Conservation (phyloP, 805 yeast genomes). For the Kazachstania taianensis region DNA sequence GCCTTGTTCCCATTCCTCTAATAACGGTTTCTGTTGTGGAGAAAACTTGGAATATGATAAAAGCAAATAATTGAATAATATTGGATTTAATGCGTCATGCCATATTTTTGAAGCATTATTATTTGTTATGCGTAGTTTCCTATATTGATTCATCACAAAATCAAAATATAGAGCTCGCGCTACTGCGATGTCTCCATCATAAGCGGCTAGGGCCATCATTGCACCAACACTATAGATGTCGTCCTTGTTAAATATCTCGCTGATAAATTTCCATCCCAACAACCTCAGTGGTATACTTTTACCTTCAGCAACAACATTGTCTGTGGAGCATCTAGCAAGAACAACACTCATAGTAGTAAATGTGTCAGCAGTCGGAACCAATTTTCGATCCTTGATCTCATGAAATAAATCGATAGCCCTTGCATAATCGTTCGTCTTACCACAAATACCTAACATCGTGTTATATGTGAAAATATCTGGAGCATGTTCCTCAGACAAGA, state of each 20-base stretch:
- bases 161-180: slow-evolving; percentile 57
- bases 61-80: slow-evolving; percentile 37
- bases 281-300: slow-evolving; percentile 21
- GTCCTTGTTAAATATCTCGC: slow-evolving; percentile 43
- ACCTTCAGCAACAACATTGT: slow-evolving; percentile 22
- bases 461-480: slow-evolving; percentile 66
- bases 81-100: slow-evolving; percentile 27
- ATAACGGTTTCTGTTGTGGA: slow-evolving; percentile 26
- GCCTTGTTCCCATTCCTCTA: slow-evolving; percentile 38
- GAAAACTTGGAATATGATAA: slow-evolving; percentile 39
- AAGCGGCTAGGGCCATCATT: slow-evolving; percentile 67
- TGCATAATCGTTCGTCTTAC: slow-evolving; percentile 53
- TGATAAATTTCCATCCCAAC: slow-evolving; percentile 68
- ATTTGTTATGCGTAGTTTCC: slow-evolving; percentile 3
- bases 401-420: slow-evolving; percentile 65
- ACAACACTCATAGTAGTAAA: slow-evolving; percentile 17
- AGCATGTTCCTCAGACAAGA: slow-evolving; percentile 49
- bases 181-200: slow-evolving; percentile 66
- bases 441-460: slow-evolving; percentile 57
- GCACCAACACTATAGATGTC: slow-evolving; percentile 33
- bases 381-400: slow-evolving; percentile 43
- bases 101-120: slow-evolving; percentile 10
- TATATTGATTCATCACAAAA: slow-evolving; percentile 30
- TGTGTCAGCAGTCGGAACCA: slow-evolving; percentile 16
- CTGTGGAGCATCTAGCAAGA: slow-evolving; percentile 22